Base-by-base conservation (phyloP, 371 early-diverging fungal genomes). In the Batrachochytrium dendrobatidis region DNA sequence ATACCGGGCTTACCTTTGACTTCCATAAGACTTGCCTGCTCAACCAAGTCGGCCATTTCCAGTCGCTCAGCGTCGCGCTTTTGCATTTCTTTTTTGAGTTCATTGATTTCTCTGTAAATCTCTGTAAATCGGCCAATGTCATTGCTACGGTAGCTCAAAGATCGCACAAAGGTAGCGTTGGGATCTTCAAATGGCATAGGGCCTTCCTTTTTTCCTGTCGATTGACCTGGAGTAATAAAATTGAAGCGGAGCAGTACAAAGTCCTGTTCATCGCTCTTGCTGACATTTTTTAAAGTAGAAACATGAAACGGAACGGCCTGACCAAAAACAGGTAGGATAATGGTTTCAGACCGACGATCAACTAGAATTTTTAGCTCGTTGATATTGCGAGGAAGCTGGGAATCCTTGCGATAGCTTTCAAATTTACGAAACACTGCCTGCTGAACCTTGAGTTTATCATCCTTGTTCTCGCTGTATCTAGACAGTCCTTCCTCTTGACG, bases 301-400 rank as follows among this genome's bases (percentile, higher is more conserved):
- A 99, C 90, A 75, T 99, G 99, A 84, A 99, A 98, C 24, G 99
- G 99, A 2, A 99, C 98, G 0, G 97, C 88, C 70, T 89, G 85
- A 32, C 97, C 97, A 65, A 93, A 92, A 34, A 99, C 89, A 3
- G 99, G 99, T 29, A 99, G 74, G 48, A 99, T 83, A 53, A 99
- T 80, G 8, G 95, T 78, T 52, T 94, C 90, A 33, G 81, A 84
- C 34, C 87, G 83, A 56, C 81, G 82, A 73, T 99, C 99, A 1
- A 99, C 91, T 25, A 88, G 67, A 66, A 99, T 92, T 82, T 90
- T 63, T 24, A 87, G 73, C 29, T 84, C 79, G 31, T 76, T 76
- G 44, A 84, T 82, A 55, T 84, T 82, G 46, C 46, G 3, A 15
- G 99, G 99, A 30, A 97, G 62, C 30, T 84, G 82, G 0, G 86